Evolutionary conservation across 2,329 filamentous ascomycete species (phyloP).

Genomic region (Fusarium udum): DNA sequence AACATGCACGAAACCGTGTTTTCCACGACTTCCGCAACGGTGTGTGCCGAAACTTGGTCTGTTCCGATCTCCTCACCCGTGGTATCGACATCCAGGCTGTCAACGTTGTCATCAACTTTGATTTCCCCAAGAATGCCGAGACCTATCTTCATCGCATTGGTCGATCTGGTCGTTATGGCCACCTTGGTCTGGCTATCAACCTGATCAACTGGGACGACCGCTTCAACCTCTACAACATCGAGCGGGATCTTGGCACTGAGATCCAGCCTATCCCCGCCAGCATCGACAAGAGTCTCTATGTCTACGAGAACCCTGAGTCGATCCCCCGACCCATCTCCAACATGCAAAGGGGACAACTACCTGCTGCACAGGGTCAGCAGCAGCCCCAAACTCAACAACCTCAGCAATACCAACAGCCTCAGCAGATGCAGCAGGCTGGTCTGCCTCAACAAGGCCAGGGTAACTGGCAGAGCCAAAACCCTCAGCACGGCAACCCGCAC

Average conservation of each 20-base stretch:
- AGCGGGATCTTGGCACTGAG: slow-evolving; percentile 95
- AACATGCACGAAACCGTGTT: slow-evolving; percentile 95
- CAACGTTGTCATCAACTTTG: slow-evolving; percentile 99
- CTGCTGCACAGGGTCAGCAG: slow-evolving; percentile 44
- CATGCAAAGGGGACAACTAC: slow-evolving; percentile 48
- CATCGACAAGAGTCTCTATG: slow-evolving; percentile 98
- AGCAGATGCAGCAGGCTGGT: slow-evolving; percentile 45
- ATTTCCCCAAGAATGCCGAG: slow-evolving; percentile 99
- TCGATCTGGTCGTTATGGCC: slow-evolving; percentile 95
- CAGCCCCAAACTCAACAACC: slow-evolving; percentile 45
- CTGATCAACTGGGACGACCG: slow-evolving; percentile 99
- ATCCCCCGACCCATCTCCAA: slow-evolving; percentile 83
- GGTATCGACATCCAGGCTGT: slow-evolving; percentile 99
- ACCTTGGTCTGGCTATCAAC: slow-evolving; percentile 97
- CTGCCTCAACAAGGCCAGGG: slow-evolving; percentile 48
- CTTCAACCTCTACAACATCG: slow-evolving; percentile 98
- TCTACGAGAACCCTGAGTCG: slow-evolving; percentile 94
- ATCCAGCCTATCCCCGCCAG: slow-evolving; percentile 94
- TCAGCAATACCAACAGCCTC: slow-evolving; percentile 42
- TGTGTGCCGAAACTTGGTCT: slow-evolving; percentile 96
- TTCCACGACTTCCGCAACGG: slow-evolving; percentile 99
- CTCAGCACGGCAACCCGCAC: slow-evolving; percentile 50
- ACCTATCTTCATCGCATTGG: slow-evolving; percentile 98
- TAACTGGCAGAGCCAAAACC: slow-evolving; percentile 53
- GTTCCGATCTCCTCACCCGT: slow-evolving; percentile 95